These are phyloP conservation scores for Cichorium intybus DNA, from an alignment of 140 eudicot genomes.

Conservation along the genomic window DNA sequence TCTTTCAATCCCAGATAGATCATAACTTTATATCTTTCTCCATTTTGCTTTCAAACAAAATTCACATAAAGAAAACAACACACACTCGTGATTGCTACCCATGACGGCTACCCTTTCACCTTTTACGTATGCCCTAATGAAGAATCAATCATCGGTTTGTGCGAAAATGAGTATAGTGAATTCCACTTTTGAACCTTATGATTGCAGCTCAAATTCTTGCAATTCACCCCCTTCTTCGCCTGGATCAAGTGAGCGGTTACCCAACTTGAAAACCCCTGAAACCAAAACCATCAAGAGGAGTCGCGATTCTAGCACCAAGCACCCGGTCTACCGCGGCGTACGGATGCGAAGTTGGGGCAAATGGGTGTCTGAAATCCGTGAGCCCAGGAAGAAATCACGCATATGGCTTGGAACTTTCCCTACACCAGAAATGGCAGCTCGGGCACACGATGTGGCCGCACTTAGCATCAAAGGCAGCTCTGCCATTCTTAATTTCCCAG, in stretches of 20 bases:
- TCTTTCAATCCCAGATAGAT: constrained; percentile 4
- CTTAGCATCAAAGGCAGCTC: constrained; percentile 67
- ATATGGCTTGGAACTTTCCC: constrained; percentile 92
- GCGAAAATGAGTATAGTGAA: constrained; percentile 7
- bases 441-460: constrained; percentile 95
- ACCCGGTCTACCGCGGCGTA: constrained; percentile 83
- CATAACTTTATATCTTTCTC: constrained; percentile 12
- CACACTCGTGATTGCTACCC: background rate
- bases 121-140: constrained; percentile 28
- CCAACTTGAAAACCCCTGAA: constrained; percentile 14
- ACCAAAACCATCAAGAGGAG: constrained; percentile 38
- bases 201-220: constrained; percentile 21
- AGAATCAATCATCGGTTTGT: constrained; percentile 13
- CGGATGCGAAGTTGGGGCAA: constrained; percentile 92
- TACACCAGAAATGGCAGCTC: constrained; percentile 89
- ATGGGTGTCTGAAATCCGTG: constrained; percentile 95
- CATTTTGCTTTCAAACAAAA: constrained; percentile 19
- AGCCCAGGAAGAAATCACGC: constrained; percentile 75
- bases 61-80: background rate
- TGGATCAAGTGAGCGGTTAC: constrained; percentile 5
- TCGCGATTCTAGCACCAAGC: constrained; percentile 40
- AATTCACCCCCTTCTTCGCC: constrained; percentile 1
- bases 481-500: constrained; percentile 81
- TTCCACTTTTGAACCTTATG: constrained; percentile 26
- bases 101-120: constrained; percentile 32